Base-by-base conservation (phyloP, 2,329 filamentous ascomycete genomes). In the Cercospora sojina region DNA sequence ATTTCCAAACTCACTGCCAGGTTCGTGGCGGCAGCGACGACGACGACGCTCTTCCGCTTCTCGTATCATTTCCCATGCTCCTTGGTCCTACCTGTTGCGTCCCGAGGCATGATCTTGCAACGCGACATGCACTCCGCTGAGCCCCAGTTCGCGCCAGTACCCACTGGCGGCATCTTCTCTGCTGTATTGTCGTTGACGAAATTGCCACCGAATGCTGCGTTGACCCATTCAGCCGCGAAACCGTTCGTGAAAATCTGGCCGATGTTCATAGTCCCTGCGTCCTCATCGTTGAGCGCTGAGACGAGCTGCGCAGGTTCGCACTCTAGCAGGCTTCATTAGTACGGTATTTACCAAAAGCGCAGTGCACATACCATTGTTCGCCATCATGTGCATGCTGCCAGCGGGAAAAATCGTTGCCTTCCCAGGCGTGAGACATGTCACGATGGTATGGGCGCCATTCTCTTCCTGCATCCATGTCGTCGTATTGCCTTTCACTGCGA, bases 401-500 rank as follows among this genome's bases (percentile, higher is more conserved):
- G 73, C 74, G 0, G 83, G 84, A 68, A 85, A 86, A 20, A 85
- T 78, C 0, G 83, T 85, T 76, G 83, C 82, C 67, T 81, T 78
- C 18, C 81, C 80, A 1, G 82, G 77, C 3, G 74, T 77, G 41
- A 85, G 75, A 1, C 76, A 78, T 16, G 79, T 77, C 32, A 70
- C 77, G 3, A 85, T 77, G 1, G 79, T 75, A 8, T 76, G 75
- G 0, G 81, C 83, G 2, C 83, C 83, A 65, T 85, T 85, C 73
- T 85, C 83, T 62, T 80, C 77, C 51, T 81, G 79, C 82, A 85
- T 85, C 72, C 79, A 85, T 9, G 82, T 85, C 49, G 80, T 80
- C 5, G 81, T 84, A 43, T 79, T 82, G n/a, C 83, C 83, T 18
- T 76, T 73, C 20, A 84, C 75, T 0, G 80, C 79, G 5, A 84